Evolutionary conservation across 2,329 filamentous ascomycete species (phyloP), one percentile per base, ranked within the genome.

Genomic region (Pseudopithomyces chartarum): DNA sequence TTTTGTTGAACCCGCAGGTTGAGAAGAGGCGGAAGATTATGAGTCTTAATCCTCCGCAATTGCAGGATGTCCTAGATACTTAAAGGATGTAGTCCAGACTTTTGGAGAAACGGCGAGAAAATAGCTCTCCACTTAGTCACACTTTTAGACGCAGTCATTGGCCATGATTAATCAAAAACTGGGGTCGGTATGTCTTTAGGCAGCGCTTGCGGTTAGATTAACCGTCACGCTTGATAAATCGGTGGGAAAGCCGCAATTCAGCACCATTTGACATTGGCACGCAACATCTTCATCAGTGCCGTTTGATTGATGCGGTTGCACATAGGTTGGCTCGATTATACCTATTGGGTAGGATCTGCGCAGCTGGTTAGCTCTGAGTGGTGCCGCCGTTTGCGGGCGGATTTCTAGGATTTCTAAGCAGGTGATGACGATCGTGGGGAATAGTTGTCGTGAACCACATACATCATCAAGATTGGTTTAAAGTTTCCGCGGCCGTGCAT

Each of bases 391-490:
- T 39, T 48, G 32, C 11, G 10, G 32, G 33, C 3, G 19, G 3
- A 48, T 48, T 48, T 48, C 19, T 48, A 48, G 19, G 3, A 48
- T 48, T 48, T 48, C 19, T 48, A 48, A 48, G 46, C 46, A 39
- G 10, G 34, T 17, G 26, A 26, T 26, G 46, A 12, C 29, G 32
- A 48, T 29, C 12, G 13, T 29, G 20, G n/a, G 33, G 15, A 33
- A 33, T 48, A n/a, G 46, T 17, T 48, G 17, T 23, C 3, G 13
- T 12, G 19, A 20, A 23, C 12, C 19, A 38, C 19, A 11, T 13
- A 20, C 15, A 6, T 12, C 12, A 11, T 15, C 22, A 17, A 33
- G 13, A 10, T 5, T 8, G 7, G 10, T 15, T 8, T n/a, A 12
- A 5, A n/a, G 12, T 26, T 26, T 38, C 46, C 34, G 32, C 32